These are phyloP conservation scores for Hura crepitans DNA, from an alignment of 441 rosid species.

Conservation along the genomic window DNA sequence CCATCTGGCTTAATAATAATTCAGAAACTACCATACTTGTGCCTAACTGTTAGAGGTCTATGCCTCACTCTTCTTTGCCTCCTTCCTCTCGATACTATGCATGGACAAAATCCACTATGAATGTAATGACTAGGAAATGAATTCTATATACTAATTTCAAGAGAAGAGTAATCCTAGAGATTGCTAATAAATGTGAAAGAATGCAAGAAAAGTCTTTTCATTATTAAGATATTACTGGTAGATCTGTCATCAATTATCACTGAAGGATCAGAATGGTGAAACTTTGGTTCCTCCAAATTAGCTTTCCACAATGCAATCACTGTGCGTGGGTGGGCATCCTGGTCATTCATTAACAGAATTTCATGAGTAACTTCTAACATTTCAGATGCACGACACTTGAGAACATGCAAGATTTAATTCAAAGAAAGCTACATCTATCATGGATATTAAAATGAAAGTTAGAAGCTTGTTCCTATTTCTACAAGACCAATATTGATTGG, in stretches of 20 bases:
- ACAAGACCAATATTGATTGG: neutral
- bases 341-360: conserved; percentile 28
- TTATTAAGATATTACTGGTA: conserved; percentile 54
- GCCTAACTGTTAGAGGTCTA: conserved; percentile 62
- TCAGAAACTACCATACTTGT: conserved; percentile 56
- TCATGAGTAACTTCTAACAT: conserved; percentile 12
- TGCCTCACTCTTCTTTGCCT: conserved; percentile 67
- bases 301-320: conserved; percentile 80
- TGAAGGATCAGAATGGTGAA: conserved; percentile 62
- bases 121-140: conserved; percentile 24
- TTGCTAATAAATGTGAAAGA: conserved; percentile 5
- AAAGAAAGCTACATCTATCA: neutral
- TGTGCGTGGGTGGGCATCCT: conserved; percentile 82
- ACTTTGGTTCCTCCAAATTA: conserved; percentile 72
- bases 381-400: neutral
- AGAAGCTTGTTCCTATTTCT: neutral
- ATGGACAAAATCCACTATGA: conserved; percentile 48
- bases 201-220: conserved; percentile 22
- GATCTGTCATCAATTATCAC: conserved; percentile 62
- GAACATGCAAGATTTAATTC: neutral
- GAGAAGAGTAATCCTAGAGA: neutral
- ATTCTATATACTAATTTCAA: conserved; percentile 16
- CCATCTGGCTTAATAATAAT: conserved; percentile 28
- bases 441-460: neutral
- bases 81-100: conserved; percentile 75